Percentiles rank a stretch among this genome's conserved stretches.
Conservation (phyloP, 192 early-diverging fungal genomes). For the Paraglomus occultum region DNA sequence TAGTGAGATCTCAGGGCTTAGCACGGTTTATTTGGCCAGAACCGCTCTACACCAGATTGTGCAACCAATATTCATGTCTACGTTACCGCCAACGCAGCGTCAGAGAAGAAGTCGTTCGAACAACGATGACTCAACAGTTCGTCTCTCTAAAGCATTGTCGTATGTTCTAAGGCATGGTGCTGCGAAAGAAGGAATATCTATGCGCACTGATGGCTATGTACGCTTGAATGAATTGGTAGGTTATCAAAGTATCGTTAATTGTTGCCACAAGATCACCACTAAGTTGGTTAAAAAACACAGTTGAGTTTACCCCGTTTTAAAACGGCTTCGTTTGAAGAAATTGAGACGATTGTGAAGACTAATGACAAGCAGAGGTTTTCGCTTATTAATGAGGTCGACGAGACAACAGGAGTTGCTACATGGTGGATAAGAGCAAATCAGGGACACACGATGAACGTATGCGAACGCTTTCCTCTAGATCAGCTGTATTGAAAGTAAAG, state of each 20-base stretch:
- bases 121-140: constrained; percentile 34
- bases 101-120: too few species aligned
- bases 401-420: constrained; percentile 10
- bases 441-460: constrained; percentile 69
- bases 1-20: too few species aligned
- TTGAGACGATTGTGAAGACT: constrained; percentile 64
- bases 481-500: not conserved
- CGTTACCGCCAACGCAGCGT: too few species aligned
- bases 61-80: too few species aligned
- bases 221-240: constrained; percentile 62
- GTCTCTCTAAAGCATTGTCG: constrained; percentile 74
- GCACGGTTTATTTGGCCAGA: too few species aligned
- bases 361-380: constrained; percentile 85
- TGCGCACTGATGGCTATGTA: constrained; percentile 78
- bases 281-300: too few species aligned
- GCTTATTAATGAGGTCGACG: constrained; percentile 44
- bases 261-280: too few species aligned
- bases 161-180: constrained; percentile 87
- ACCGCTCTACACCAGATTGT: too few species aligned
- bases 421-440: constrained; percentile 86
- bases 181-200: constrained; percentile 66
- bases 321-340: constrained; percentile 54
- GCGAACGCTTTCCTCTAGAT: too few species aligned
- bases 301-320: constrained; percentile 57
- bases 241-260: too few species aligned